phyloP scores from a whole-genome alignment of 495 filamentous ascomycete species.

The Parathielavia hyrcaniae region DNA sequence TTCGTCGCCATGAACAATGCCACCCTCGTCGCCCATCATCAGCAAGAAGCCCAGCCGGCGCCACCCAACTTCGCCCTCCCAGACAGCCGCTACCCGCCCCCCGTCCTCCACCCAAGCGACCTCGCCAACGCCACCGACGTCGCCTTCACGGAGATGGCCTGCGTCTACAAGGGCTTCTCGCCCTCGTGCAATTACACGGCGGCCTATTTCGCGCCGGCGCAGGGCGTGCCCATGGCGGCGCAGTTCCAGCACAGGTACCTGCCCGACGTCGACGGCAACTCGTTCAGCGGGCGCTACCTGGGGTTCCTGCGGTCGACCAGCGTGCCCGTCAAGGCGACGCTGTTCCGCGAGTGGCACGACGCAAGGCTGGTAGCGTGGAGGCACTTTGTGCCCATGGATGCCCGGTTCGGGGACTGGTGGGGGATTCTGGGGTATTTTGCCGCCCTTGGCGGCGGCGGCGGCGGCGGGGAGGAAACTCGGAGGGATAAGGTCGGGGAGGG shows the following conservation, averaged over 20 bases:
- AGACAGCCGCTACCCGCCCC: conserved; percentile 32
- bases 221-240: conserved; percentile 42
- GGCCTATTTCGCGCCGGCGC: conserved; percentile 37
- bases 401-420: conserved; percentile 67
- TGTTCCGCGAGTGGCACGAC: conserved; percentile 74
- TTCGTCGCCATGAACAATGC: conserved; percentile 64
- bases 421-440: conserved; percentile 76
- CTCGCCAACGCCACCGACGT: conserved; percentile 37
- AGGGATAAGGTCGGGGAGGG: conserved; percentile 36
- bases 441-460: conserved; percentile 49
- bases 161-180: conserved; percentile 21
- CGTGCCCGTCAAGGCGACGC: conserved; percentile 65
- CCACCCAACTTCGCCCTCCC: conserved; percentile 36
- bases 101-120: conserved; percentile 18
- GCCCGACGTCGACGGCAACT: conserved; percentile 67
- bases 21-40: conserved; percentile 26
- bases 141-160: conserved; percentile 42
- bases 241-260: conserved; percentile 59
- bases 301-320: conserved; percentile 60
- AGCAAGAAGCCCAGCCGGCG: neutral
- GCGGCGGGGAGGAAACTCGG: conserved; percentile 18
- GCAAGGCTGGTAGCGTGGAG: conserved; percentile 61
- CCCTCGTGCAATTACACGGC: conserved; percentile 46
- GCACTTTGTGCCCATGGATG: conserved; percentile 83
- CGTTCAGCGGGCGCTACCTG: conserved; percentile 66